Base-by-base conservation (phyloP, 352 stramenopile genomes). In the Phytophthora sansomeana region DNA sequence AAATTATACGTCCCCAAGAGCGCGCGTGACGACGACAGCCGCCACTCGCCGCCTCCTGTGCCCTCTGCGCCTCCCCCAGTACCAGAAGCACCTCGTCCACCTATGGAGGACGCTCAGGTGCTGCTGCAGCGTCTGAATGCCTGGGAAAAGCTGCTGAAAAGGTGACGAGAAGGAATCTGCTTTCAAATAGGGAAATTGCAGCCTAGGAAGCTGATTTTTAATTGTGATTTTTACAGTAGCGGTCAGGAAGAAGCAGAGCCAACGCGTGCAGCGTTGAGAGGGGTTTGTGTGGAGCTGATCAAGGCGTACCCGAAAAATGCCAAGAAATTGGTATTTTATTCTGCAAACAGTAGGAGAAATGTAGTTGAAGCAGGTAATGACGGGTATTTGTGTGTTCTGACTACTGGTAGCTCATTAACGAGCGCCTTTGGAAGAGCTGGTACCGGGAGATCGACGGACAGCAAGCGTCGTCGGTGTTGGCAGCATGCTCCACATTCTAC, bases 381-480 rank as follows among this genome's bases (percentile, higher is more conserved):
- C 14, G 10, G n/a, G 36, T 21, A 39, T 39, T 29, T 63, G 14
- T 49, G 32, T 54, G 17, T 59, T 42, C 21, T 57, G 38, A 55
- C 16, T 54, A 9, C 19, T 52, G 50, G n/a, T 36, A 90, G 81
- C 69, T 73, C 14, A 50, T 90, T 33, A 83, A 83, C 44, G 69
- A 87, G 35, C 74, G 73, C 3, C 65, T 93, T 8, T 93, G 85
- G 85, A 75, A 52, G 49, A 88, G 67, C 53, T 93, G 83, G 82
- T 88, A 92, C 56, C 73, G 76, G 2, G 69, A 89, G 30, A 78
- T 93, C 6, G 69, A 75, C 3, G 50, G 36, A 0, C 60, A 87
- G 6, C 70, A 24, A 24, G 21, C 59, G 17, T 9, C 43, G 16
- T 41, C 36, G 4, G 46, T 57, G 17, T 17, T 79, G 17, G 28